Evolutionary conservation across 768 basidiomycete genomes (phyloP).

Genomic region (Termitomyces sp.): DNA sequence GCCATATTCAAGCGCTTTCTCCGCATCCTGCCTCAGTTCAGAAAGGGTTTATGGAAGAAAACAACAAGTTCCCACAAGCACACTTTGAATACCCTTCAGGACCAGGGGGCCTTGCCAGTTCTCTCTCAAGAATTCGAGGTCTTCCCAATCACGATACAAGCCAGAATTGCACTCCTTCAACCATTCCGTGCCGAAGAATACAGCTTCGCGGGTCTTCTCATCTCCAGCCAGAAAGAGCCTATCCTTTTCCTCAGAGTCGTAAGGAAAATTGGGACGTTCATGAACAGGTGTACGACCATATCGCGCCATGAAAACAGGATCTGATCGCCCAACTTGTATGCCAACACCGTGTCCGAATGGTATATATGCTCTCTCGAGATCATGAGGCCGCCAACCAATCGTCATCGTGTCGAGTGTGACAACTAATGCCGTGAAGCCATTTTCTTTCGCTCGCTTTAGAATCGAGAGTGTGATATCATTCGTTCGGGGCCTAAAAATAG

Average conservation of each 20-base stretch:
- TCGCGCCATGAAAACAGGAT: constrained; percentile 73
- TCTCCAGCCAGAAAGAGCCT: constrained; percentile 42
- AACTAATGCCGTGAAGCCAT: constrained; percentile 66
- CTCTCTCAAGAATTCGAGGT: constrained; percentile 59
- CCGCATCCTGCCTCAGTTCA: constrained; percentile 48
- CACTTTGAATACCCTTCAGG: constrained; percentile 72
- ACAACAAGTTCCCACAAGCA: constrained; percentile 34
- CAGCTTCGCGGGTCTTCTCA: constrained; percentile 28
- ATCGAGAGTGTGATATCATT: constrained; percentile 60
- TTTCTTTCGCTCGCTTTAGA: constrained; percentile 58
- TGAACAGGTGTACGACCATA: constrained; percentile 41
- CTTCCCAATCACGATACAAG: constrained; percentile 61
- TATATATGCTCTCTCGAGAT: constrained; percentile 57
- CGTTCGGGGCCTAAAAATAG: constrained; percentile 46
- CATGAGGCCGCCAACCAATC: constrained; percentile 75
- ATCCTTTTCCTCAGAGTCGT: constrained; percentile 45
- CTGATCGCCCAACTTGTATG: constrained; percentile 60
- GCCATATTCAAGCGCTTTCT: constrained; percentile 57
- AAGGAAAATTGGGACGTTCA: constrained; percentile 48
- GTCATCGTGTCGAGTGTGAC: constrained; percentile 73
- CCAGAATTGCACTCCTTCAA: constrained; percentile 60
- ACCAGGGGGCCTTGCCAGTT: constrained; percentile 77
- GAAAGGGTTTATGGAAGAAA: background rate
- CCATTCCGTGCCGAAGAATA: constrained; percentile 57
- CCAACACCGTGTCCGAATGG: constrained; percentile 67